Conservation (phyloP, 148 eudicot species). For the Rhododendron ferrugineum region DNA sequence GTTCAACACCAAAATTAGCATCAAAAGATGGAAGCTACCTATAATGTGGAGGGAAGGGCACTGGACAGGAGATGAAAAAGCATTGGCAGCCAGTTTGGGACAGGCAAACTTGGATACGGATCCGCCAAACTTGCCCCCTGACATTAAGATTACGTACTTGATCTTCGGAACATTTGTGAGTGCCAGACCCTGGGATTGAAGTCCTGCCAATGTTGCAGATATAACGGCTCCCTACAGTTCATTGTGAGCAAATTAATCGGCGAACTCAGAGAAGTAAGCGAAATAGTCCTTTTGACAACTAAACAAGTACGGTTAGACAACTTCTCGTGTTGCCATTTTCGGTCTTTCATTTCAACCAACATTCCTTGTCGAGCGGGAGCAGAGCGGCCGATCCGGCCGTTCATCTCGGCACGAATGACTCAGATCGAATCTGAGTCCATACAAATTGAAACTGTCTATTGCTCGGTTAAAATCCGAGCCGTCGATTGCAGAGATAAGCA, state of each 20-base stretch:
- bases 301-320: neutral
- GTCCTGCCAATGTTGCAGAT: conserved; percentile 16
- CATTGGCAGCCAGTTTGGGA: conserved; percentile 29
- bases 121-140: conserved; percentile 31
- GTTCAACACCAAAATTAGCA: neutral
- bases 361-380: neutral
- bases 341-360: neutral
- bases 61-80: conserved; percentile 23
- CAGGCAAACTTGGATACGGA: neutral
- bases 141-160: conserved; percentile 27
- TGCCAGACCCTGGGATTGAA: conserved; percentile 26
- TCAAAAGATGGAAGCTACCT: conserved; percentile 11
- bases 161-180: conserved; percentile 29
- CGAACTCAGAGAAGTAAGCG: neutral
- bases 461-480: no score
- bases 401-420: no score
- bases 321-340: no score
- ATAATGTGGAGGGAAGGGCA: conserved; percentile 36
- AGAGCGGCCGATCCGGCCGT: no score
- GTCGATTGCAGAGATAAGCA: no score
- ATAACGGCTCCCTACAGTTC: conserved; percentile 15
- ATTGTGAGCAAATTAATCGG: neutral
- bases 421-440: no score
- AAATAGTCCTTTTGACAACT: neutral
- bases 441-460: no score